phyloP scores from a whole-genome alignment of 225 moss, liverwort and hornwort species.

The Pseudoscleropodium purum region DNA sequence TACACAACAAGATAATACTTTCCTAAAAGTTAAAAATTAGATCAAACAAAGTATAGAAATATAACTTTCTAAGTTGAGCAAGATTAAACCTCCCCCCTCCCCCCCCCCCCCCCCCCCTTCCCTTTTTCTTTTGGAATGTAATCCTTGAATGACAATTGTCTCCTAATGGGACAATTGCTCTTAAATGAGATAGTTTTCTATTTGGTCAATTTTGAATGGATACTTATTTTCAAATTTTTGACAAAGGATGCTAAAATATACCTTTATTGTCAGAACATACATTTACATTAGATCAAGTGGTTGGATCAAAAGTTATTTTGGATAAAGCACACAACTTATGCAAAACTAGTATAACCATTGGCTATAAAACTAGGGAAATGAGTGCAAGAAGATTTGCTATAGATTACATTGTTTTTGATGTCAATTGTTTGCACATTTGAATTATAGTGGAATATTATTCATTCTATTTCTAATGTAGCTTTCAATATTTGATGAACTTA shows the following conservation, averaged over 20 bases:
- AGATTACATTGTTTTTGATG: fast-evolving
- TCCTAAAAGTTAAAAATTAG: background rate
- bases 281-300: background rate
- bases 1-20: background rate
- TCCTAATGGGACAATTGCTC: background rate
- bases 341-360: background rate
- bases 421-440: background rate
- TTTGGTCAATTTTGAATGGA: background rate
- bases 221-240: background rate
- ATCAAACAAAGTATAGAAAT: background rate
- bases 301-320: background rate
- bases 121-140: too few relatives aligned
- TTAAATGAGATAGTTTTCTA: background rate
- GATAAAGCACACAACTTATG: fast-evolving
- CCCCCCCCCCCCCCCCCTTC: background rate
- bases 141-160: background rate
- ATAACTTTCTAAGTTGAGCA: background rate
- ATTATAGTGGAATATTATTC: background rate
- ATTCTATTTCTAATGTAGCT: background rate
- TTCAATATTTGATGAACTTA: background rate
- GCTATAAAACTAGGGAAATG: background rate
- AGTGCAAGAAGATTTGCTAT: fast-evolving
- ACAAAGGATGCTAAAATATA: background rate
- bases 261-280: background rate
- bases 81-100: background rate